Evolutionary conservation across 2,329 filamentous ascomycete genomes (phyloP), one percentile per base, ranked within the genome.

Genomic region (Diaporthe sp.): DNA sequence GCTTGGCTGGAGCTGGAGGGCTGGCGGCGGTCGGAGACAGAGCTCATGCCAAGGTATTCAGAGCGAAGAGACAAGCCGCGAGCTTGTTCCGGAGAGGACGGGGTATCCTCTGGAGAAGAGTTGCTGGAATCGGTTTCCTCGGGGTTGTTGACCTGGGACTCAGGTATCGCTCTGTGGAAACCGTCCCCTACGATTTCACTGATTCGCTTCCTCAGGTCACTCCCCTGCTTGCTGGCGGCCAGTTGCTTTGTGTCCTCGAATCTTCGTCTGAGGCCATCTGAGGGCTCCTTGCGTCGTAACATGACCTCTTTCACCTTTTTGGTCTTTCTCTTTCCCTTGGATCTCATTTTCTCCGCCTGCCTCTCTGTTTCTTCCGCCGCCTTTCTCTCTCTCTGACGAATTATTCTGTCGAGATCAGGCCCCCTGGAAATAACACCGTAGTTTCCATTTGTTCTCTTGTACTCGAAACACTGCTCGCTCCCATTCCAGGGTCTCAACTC

Each of bases 281-380:
- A 71, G 22, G 47, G 19, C 19, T 27, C 70, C 22, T 61, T 71
- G 35, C 73, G 73, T 50, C 73, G 73, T 2, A 75, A 56, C 4
- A 58, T 35, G 22, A 73, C 35, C 39, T 75, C 50, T 39, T 73
- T 73, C 58, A 42, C 51, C 35, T 75, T 75, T 32, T 53, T 72
- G 32, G 10, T 19, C n/a, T 50, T 66, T 22, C 56, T 70, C n/a
- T 71, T 73, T 0, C 27, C 66, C 51, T 73, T 73, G 19, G 42
- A 13, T 12, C 47, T 44, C 17, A 37, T 42, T 12, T 37, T 61
- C 56, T 73, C 35, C 19, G 32, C 42, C 30, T 66, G 25, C 44
- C 35, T 71, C 3, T 47, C 68, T 4, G 35, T 25, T 39, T 55
- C 37, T 9, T 32, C 35, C n/a, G 65, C 56, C 10, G 42, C 37